Percentiles rank a stretch among this genome's conserved stretches.
Conservation (phyloP, 2,329 filamentous ascomycete genomes). For the Aspergillus sergii region DNA sequence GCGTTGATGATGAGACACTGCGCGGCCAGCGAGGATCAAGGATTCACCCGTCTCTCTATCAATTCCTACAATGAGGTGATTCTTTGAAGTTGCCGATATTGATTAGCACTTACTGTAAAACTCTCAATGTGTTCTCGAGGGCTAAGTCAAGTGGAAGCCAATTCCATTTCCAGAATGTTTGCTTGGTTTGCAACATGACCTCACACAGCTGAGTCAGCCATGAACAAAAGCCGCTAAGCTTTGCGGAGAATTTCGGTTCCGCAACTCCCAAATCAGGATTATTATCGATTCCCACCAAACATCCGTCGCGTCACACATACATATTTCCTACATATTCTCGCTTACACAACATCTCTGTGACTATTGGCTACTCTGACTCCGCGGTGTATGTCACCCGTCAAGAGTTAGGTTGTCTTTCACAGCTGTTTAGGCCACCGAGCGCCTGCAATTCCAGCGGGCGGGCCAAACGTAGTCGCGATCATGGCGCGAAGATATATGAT, state of each 20-base stretch:
- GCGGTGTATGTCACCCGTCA: neutral
- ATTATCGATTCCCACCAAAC: neutral
- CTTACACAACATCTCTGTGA: neutral
- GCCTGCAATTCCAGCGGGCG: neutral
- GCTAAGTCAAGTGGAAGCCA: too few relatives aligned
- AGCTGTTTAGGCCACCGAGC: neutral
- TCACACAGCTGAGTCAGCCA: neutral
- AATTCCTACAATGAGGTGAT: too few relatives aligned
- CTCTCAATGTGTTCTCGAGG: too few relatives aligned
- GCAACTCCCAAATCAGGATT: neutral
- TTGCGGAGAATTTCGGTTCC: neutral
- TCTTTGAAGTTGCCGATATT: too few relatives aligned
- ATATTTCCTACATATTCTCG: neutral
- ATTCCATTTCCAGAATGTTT: neutral
- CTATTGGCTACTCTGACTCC: neutral
- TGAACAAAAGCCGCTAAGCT: neutral
- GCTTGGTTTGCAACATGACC: neutral
- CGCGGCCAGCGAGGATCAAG: too few relatives aligned
- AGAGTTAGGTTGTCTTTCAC: neutral
- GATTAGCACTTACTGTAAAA: too few relatives aligned
- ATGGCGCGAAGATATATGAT: slow-evolving; percentile 31
- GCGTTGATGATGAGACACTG: too few relatives aligned
- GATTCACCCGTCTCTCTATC: too few relatives aligned
- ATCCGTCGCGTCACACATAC: neutral
- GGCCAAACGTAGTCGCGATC: neutral